phyloP scores from a whole-genome alignment of 306 rosid genomes.

The Lathyrus tuberosus region DNA sequence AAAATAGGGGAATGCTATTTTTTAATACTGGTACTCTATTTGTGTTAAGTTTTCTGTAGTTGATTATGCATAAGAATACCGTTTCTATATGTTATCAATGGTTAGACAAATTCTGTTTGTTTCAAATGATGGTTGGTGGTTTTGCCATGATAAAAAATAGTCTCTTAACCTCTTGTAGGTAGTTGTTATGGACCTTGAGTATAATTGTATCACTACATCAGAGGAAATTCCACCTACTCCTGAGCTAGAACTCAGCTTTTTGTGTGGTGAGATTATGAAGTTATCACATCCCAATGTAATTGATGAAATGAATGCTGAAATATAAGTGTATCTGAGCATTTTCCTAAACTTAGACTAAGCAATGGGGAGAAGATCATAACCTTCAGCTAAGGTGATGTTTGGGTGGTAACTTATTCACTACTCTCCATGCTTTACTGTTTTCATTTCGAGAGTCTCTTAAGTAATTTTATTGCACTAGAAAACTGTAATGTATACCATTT shows the following conservation, averaged over 20 bases:
- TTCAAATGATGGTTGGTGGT: constrained; percentile 12
- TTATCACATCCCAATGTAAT: too few relatives aligned
- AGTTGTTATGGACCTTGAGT: constrained; percentile 94
- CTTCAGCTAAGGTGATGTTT: too few relatives aligned
- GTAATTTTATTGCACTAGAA: too few relatives aligned
- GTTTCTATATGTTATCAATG: constrained; percentile 1
- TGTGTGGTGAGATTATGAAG: too few relatives aligned
- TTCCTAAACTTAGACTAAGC: too few relatives aligned
- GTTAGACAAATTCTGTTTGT: constrained; percentile 21
- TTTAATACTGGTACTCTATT: neutral
- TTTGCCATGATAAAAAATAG: constrained; percentile 23
- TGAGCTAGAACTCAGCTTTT: constrained; percentile 75
- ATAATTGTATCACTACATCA: constrained; percentile 78
- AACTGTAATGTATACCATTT: too few relatives aligned
- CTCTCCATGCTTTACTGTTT: too few relatives aligned
- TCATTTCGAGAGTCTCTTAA: too few relatives aligned
- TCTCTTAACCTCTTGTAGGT: constrained; percentile 62
- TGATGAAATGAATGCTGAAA: too few relatives aligned
- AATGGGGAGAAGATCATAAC: too few relatives aligned
- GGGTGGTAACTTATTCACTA: too few relatives aligned
- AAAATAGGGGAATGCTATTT: constrained; percentile 26
- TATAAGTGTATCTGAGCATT: too few relatives aligned
- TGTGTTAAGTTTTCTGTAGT: constrained; percentile 9
- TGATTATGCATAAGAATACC: constrained; percentile 22
- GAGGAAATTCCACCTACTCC: constrained; percentile 98